phyloP scores from a whole-genome alignment of 2,329 filamentous ascomycete genomes.

The Nakataea oryzae region DNA sequence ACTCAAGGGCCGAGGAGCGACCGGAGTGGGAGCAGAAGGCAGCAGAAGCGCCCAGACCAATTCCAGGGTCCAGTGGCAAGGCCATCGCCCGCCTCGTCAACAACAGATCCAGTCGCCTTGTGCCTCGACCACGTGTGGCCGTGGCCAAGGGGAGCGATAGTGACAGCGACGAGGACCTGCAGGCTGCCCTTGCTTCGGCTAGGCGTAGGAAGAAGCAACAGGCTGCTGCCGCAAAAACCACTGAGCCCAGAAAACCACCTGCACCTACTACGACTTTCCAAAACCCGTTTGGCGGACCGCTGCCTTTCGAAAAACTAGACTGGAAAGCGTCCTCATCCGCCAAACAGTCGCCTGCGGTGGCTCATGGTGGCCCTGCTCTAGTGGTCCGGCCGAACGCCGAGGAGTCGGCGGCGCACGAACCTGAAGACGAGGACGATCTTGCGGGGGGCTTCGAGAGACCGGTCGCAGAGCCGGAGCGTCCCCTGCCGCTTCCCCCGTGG shows the following conservation, averaged over 20 bases:
- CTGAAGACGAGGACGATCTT: constrained; percentile 33
- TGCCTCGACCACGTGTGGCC: constrained; percentile 6
- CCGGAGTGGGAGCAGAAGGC: constrained; percentile 48
- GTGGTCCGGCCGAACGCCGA: constrained; percentile 8
- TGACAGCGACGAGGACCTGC: constrained; percentile 72
- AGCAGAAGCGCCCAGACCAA: constrained; percentile 38
- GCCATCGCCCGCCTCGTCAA: constrained; percentile 68
- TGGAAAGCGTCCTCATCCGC: constrained; percentile 50
- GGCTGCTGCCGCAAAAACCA: not conserved
- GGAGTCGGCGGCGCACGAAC: constrained; percentile 13
- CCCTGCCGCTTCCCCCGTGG: constrained; percentile 67
- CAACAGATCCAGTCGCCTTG: constrained; percentile 50
- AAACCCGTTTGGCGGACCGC: constrained; percentile 62
- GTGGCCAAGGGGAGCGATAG: constrained; percentile 42
- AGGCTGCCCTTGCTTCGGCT: constrained; percentile 63
- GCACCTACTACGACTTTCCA: constrained; percentile 37
- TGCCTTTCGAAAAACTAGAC: constrained; percentile 84
- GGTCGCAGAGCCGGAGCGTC: constrained; percentile 24
- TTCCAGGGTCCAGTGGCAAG: constrained; percentile 38
- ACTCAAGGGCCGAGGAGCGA: constrained; percentile 36
- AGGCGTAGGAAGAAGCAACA: constrained; percentile 43
- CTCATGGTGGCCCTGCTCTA: not conserved
- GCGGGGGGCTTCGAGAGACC: constrained; percentile 54
- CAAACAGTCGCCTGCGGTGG: constrained; percentile 20
- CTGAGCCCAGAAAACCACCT: not conserved